phyloP scores from a whole-genome alignment of 306 rosid species.

The Astragalus glycyphyllos region DNA sequence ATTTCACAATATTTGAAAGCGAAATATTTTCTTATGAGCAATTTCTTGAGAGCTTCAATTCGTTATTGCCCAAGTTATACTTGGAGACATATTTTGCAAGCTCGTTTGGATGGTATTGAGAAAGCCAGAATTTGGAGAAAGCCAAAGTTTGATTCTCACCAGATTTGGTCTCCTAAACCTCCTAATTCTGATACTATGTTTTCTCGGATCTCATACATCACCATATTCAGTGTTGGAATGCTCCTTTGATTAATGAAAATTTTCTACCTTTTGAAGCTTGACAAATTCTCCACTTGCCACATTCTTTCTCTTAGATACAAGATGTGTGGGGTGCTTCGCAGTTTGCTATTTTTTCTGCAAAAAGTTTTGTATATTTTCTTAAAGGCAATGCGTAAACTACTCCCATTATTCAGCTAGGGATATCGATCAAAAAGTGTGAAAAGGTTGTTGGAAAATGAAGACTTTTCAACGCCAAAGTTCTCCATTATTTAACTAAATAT shows the following conservation, averaged over 20 bases:
- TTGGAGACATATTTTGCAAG: background rate
- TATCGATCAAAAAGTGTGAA: too few relatives aligned
- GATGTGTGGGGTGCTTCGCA: background rate
- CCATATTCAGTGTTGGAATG: background rate
- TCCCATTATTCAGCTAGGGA: too few relatives aligned
- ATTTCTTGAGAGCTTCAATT: background rate
- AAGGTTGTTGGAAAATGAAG: too few relatives aligned
- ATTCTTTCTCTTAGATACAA: background rate
- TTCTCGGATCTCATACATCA: background rate
- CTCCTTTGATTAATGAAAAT: background rate
- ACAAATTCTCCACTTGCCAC: background rate
- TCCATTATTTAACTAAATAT: too few relatives aligned
- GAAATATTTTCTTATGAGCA: background rate
- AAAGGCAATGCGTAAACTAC: too few relatives aligned
- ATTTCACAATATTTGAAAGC: background rate
- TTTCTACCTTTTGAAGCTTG: background rate
- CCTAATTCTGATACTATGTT: background rate
- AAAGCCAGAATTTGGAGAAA: too few relatives aligned
- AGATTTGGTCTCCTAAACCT: too few relatives aligned
- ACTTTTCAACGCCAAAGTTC: too few relatives aligned
- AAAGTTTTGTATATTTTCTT: too few relatives aligned
- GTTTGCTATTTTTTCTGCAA: too few relatives aligned
- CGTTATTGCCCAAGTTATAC: background rate
- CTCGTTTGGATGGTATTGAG: background rate
- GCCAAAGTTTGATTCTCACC: too few relatives aligned